These are phyloP conservation scores for Ustulina deusta DNA, from an alignment of 2,329 filamentous ascomycete genomes.

Conservation along the genomic window DNA sequence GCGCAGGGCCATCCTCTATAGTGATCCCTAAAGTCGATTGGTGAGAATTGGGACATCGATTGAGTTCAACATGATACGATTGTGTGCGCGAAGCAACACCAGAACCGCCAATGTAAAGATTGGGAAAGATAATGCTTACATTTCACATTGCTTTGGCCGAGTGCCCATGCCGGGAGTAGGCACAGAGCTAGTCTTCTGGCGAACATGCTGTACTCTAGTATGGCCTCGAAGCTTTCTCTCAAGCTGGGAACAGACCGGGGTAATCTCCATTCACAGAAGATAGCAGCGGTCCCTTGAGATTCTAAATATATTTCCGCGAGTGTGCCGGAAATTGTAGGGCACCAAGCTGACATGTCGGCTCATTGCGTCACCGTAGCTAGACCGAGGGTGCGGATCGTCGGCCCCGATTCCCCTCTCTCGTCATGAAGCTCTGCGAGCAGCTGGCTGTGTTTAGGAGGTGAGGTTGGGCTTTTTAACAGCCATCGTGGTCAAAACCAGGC, in stretches of 20 bases:
- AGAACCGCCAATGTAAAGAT: not conserved
- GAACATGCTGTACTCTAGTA: conserved; percentile 33
- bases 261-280: conserved; percentile 3
- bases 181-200: conserved; percentile 32
- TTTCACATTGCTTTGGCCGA: conserved; percentile 34
- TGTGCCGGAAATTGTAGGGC: conserved; percentile 23
- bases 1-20: conserved; percentile 43
- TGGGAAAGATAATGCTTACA: conserved; percentile 28
- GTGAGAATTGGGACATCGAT: conserved; percentile 29
- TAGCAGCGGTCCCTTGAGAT: conserved; percentile 8
- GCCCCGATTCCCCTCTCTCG: conserved; percentile 26
- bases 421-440: conserved; percentile 2
- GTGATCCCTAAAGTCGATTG: conserved; percentile 44
- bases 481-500: conserved; percentile 19
- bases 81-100: not conserved
- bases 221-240: conserved; percentile 10
- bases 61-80: conserved; percentile 3
- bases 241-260: not conserved
- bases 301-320: conserved; percentile 23
- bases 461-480: conserved; percentile 13
- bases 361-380: conserved; percentile 30
- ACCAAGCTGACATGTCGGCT: conserved; percentile 31
- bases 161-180: conserved; percentile 33
- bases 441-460: conserved; percentile 16
- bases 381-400: conserved; percentile 26